Percentiles rank a stretch among this genome's conserved stretches.
phyloP scores from a whole-genome alignment of 2,329 filamentous ascomycete species.

The Hypoxylon sp. region DNA sequence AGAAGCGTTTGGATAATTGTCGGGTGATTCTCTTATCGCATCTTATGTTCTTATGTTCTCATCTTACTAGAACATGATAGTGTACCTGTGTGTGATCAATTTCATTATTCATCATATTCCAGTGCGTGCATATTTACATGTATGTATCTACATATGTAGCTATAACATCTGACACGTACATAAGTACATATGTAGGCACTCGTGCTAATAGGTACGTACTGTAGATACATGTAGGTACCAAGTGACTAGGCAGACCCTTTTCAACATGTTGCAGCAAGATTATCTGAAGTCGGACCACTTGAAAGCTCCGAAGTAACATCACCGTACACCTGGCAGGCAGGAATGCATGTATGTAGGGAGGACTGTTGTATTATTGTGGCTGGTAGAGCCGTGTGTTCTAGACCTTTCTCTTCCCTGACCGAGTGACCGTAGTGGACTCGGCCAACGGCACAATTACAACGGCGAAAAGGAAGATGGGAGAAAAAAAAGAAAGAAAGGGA shows the following conservation, averaged over 20 bases:
- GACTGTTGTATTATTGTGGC: not conserved
- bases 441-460: not conserved
- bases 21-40: conserved; percentile 16
- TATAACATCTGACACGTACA: too few species aligned
- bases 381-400: conserved; percentile 7
- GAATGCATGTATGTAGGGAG: not conserved
- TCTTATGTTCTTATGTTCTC: conserved; percentile 3
- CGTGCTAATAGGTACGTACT: too few species aligned
- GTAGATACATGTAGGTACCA: too few species aligned
- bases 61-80: not conserved
- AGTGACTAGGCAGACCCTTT: too few species aligned
- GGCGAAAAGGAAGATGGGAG: not conserved
- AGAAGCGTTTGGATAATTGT: conserved; percentile 32
- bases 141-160: not conserved
- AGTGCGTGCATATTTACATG: not conserved
- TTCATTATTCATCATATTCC: not conserved
- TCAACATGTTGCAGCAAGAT: too few species aligned
- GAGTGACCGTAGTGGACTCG: not conserved
- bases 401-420: conserved; percentile 3
- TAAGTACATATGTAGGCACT: too few species aligned
- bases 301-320: too few species aligned
- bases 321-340: not conserved
- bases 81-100: not conserved
- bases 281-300: too few species aligned
- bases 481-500: not conserved